A percentile compares a stretch with the other conserved stretches of the same genome.
Conservation (phyloP, 345 rosid species). For the Eucalyptus curtisii region DNA sequence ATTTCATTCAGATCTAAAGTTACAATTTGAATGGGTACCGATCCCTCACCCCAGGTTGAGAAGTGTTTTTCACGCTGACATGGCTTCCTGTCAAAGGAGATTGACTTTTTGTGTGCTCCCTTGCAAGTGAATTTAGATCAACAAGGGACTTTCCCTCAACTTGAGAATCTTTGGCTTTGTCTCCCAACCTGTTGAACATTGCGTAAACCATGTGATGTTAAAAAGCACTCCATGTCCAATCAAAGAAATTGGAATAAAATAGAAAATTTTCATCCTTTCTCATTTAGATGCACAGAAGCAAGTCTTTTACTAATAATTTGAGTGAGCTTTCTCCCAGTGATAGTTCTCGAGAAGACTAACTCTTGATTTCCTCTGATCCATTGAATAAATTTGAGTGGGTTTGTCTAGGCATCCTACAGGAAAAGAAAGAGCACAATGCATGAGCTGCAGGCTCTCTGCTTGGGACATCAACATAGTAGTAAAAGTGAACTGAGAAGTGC, state of each 20-base stretch:
- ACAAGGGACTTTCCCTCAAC: constrained; percentile 8
- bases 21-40: neutral
- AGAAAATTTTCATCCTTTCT: neutral
- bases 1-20: neutral
- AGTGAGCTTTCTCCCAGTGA: constrained; percentile 4
- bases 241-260: neutral
- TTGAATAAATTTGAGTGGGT: constrained; percentile 17
- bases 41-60: neutral
- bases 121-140: neutral
- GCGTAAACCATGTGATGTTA: neutral
- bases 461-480: neutral
- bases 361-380: constrained; percentile 11
- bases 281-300: neutral
- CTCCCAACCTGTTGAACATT: constrained; percentile 17
- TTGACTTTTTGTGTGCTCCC: neutral
- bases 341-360: constrained; percentile 12
- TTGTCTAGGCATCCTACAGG: constrained; percentile 17
- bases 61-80: neutral
- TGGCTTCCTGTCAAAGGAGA: neutral
- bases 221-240: neutral
- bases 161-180: constrained; percentile 1
- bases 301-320: constrained; percentile 10
- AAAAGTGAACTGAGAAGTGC: neutral
- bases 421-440: neutral
- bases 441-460: constrained; percentile 9